Evolutionary conservation across 495 filamentous ascomycete species (phyloP).

Genomic region (Aspergillus bridgeri): DNA sequence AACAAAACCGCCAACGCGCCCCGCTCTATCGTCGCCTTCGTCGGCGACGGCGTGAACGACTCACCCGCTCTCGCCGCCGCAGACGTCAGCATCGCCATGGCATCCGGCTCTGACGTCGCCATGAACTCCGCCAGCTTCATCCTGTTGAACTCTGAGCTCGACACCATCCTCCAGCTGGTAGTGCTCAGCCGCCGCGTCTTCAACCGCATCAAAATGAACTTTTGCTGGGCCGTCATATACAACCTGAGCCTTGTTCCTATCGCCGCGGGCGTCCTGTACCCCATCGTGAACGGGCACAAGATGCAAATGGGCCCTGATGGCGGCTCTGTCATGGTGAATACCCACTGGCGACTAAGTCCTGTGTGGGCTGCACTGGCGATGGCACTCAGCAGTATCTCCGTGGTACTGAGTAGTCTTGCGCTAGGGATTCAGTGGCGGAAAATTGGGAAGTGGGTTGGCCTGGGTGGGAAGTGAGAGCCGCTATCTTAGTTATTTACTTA

Average conservation of each 20-base stretch:
- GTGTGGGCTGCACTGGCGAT: conserved; percentile 86
- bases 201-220: conserved; percentile 78
- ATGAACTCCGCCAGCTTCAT: conserved; percentile 81
- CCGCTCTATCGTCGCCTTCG: conserved; percentile 53
- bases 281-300: conserved; percentile 50
- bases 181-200: conserved; percentile 71
- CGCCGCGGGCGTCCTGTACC: conserved; percentile 78
- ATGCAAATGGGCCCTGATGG: conserved; percentile 32
- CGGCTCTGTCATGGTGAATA: conserved; percentile 24
- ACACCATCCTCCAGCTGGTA: conserved; percentile 67
- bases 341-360: conserved; percentile 60
- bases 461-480: background rate
- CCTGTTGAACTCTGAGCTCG: conserved; percentile 70
- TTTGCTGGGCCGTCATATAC: conserved; percentile 85
- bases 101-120: conserved; percentile 80
- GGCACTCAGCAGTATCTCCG: conserved; percentile 80
- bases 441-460: conserved; percentile 16
- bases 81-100: conserved; percentile 81
- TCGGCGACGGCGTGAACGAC: conserved; percentile 90
- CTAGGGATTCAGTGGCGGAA: conserved; percentile 46
- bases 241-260: conserved; percentile 77
- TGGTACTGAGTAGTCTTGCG: conserved; percentile 69
- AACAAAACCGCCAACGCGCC: conserved; percentile 10
- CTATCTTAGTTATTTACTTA: background rate
- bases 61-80: conserved; percentile 75